Base-by-base conservation (phyloP, 345 rosid genomes). In the Clarkia xantiana region DNA sequence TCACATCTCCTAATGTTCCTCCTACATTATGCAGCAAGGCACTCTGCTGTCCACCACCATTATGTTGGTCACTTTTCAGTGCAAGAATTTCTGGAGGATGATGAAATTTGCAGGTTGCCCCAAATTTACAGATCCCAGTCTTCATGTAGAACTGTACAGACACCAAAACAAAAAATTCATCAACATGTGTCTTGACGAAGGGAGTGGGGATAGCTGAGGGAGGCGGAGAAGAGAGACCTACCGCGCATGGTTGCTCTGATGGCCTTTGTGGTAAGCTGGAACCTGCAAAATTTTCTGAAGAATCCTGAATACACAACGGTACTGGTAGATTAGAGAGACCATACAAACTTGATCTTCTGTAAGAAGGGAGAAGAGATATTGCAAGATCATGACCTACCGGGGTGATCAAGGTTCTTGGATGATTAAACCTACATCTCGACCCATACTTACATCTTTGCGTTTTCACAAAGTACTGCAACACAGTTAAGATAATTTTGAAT, bases 381-480 rank as follows among this genome's bases (percentile, higher is more conserved):
- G 53, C 60, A 54, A 20, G 18, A 50, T 20, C 20, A 53, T 40
- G 36, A 69, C 85, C 52, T 72, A 86, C 97, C 72, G 13, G 51
- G 51, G 49, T 42, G 56, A 60, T 42, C 11, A 51, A 62, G 50
- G 72, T 77, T 67, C 56, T 79, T 5, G 95, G 97, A 74, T 90
- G 97, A 77, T 90, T 90, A 70, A 90, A 90, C 76, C 70, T 85
- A 91, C 97, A 90, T 64, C 74, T 82, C 16, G 61, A 53, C 38
- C 86, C 97, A 71, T 78, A 90, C 73, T 81, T 90, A 86, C 95
- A 90, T 59, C 75, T 81, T 71, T 81, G 91, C 47, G 97, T 90
- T 68, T 90, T 90, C 45, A 90, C 18, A 61, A 77, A 90, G 68
- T 74, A 90, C 97, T 90, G 74, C 73, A 80, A 60, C 39, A 51